Evolutionary conservation across 352 stramenopile species (phyloP).

Genomic region (Phytophthora kernoviae): DNA sequence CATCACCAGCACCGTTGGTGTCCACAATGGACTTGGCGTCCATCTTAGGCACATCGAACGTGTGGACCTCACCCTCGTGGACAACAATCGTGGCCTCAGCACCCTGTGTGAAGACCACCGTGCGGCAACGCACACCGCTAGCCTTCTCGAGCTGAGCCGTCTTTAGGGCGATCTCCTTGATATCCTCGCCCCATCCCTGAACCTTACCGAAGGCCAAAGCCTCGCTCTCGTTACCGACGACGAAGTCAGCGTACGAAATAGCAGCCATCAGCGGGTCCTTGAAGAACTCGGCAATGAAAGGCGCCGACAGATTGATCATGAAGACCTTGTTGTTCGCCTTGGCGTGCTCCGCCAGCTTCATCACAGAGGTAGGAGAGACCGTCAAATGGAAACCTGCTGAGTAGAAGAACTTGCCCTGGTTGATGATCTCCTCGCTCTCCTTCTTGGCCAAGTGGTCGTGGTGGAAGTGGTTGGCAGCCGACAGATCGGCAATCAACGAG

Average conservation of each 20-base stretch:
- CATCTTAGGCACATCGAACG: constrained; percentile 93
- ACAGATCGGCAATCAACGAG: constrained; percentile 97
- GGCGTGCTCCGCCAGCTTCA: constrained; percentile 93
- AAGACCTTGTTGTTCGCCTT: constrained; percentile 95
- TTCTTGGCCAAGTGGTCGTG: constrained; percentile 83
- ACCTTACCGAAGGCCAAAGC: constrained; percentile 94
- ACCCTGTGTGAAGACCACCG: constrained; percentile 99
- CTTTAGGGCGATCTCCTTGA: constrained; percentile 93
- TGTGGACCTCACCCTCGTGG: constrained; percentile 91
- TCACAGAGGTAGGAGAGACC: constrained; percentile 94
- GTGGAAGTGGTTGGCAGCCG: constrained; percentile 99
- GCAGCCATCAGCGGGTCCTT: constrained; percentile 94
- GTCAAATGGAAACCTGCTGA: constrained; percentile 99
- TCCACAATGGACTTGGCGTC: constrained; percentile 94
- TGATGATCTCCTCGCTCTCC: constrained; percentile 94
- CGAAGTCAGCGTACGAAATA: constrained; percentile 96
- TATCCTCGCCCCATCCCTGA: constrained; percentile 89
- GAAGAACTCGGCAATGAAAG: constrained; percentile 99
- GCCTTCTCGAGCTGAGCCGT: constrained; percentile 94
- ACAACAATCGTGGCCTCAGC: constrained; percentile 96
- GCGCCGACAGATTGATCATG: constrained; percentile 97
- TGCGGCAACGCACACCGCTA: constrained; percentile 88
- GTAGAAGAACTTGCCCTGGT: constrained; percentile 96
- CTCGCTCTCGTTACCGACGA: constrained; percentile 99
- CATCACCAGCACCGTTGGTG: constrained; percentile 99